phyloP scores from a whole-genome alignment of 768 basidiomycete species.

The Leccinum subgranulosum region DNA sequence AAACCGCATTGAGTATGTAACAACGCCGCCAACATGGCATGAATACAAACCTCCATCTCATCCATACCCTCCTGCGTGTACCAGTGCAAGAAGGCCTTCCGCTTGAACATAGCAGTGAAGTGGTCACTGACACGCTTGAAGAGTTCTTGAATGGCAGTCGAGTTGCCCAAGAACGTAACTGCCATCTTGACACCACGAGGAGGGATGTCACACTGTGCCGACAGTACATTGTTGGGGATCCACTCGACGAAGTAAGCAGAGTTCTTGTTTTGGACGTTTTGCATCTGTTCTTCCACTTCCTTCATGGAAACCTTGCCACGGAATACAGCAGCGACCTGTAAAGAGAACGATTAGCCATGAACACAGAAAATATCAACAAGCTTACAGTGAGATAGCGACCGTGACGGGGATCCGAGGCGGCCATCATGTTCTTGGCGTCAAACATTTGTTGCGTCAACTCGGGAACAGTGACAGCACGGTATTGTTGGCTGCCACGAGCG shows the following conservation, averaged over 20 bases:
- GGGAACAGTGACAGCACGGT: slow-evolving; percentile 95
- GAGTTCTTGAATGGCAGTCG: slow-evolving; percentile 94
- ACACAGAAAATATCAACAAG: neutral
- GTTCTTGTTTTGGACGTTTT: slow-evolving; percentile 96
- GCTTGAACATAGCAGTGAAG: slow-evolving; percentile 99
- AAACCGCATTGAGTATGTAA: neutral
- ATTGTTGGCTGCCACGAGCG: slow-evolving; percentile 90
- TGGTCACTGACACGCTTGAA: slow-evolving; percentile 99
- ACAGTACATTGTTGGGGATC: slow-evolving; percentile 99
- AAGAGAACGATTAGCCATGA: neutral
- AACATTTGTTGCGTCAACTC: slow-evolving; percentile 99
- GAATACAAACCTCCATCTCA: slow-evolving; percentile 77
- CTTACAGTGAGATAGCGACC: slow-evolving; percentile 94
- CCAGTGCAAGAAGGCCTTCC: slow-evolving; percentile 99
- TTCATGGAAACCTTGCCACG: slow-evolving; percentile 99
- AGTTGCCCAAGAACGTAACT: slow-evolving; percentile 96
- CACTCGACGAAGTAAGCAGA: slow-evolving; percentile 98
- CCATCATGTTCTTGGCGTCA: slow-evolving; percentile 99
- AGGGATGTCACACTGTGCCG: slow-evolving; percentile 97
- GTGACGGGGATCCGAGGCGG: slow-evolving; percentile 93
- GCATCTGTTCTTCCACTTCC: slow-evolving; percentile 99
- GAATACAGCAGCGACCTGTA: slow-evolving; percentile 89
- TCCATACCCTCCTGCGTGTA: slow-evolving; percentile 99
- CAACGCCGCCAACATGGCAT: neutral
- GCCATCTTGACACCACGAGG: slow-evolving; percentile 96